Evolutionary conservation across 2,329 filamentous ascomycete species (phyloP).

Genomic region (Teratosphaeriaceae sp.): DNA sequence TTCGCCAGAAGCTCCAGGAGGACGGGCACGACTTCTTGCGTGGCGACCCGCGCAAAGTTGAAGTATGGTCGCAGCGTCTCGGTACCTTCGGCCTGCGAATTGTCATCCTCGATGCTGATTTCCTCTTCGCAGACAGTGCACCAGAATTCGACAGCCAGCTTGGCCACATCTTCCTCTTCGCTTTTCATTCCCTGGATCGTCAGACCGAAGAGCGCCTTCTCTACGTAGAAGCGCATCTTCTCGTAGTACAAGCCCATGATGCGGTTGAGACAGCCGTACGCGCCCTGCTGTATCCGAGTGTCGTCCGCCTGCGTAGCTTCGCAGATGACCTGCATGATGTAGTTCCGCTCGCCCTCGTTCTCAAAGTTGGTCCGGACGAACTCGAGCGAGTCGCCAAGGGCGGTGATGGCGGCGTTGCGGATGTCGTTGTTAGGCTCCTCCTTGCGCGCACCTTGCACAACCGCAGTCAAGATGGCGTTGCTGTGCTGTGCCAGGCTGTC

Average conservation of each 20-base stretch:
- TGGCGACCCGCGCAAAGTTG: conserved; percentile 91
- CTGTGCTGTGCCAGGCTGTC: conserved; percentile 77
- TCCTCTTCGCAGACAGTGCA: conserved; percentile 99
- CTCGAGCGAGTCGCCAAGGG: conserved; percentile 91
- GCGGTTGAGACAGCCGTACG: conserved; percentile 94
- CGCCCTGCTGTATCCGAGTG: conserved; percentile 84
- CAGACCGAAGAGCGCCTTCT: conserved; percentile 95
- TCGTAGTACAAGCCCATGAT: conserved; percentile 99
- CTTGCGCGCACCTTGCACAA: conserved; percentile 94
- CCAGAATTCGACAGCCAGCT: conserved; percentile 98
- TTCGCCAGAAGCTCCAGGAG: conserved; percentile 83
- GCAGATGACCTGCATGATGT: conserved; percentile 99
- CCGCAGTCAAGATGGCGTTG: conserved; percentile 94
- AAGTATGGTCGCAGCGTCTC: conserved; percentile 84
- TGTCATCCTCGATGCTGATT: conserved; percentile 96
- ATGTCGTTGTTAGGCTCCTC: conserved; percentile 91
- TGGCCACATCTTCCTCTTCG: conserved; percentile 94
- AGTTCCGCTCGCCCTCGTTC: conserved; percentile 97
- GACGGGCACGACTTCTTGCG: conserved; percentile 89
- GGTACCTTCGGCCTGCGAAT: conserved; percentile 64
- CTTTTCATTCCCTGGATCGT: conserved; percentile 99
- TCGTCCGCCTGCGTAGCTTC: conserved; percentile 95
- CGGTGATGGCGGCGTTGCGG: conserved; percentile 84
- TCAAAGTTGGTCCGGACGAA: conserved; percentile 99
- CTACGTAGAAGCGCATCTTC: conserved; percentile 99